Evolutionary conservation across 805 yeast genomes (phyloP), one percentile per base, ranked within the genome.

Genomic region (Ogataea degrootiae): DNA sequence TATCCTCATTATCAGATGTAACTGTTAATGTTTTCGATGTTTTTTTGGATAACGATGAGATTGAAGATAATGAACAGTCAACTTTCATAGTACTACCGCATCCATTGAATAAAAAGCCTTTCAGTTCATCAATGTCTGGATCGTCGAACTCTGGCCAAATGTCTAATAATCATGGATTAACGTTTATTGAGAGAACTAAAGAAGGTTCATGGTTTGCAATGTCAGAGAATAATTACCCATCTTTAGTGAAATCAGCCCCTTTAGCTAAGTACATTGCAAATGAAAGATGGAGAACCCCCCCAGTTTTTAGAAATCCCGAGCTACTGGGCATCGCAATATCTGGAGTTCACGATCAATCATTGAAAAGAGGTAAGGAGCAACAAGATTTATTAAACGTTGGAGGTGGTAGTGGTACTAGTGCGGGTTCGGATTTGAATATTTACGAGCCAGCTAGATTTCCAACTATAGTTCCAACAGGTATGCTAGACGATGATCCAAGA

Each of bases 131-230:
- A 5, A 23, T 22, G 34, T 6, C 14, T 11, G 29, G 33, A 2
- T 15, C 41, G 4, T 11, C 41, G 6, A 26, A 37, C n/a, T n/a
- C 41, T 4, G 41, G 23, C 19, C n/a, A 26, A 11, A 6, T 26
- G 1, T 26, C 31, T 11, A 26, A 26, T 26, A 26, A 26, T 26
- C 4, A 37, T 16, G 60, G 48, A 4, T 81, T 83, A 2, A 84
- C 92, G 11, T 82, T 82, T 55, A 72, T 92, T 35, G 87, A 81
- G 49, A 74, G 82, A 31, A 80, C 90, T 0, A 71, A 70, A 31
- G 70, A 72, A 41, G 83, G 85, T 4, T 74, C 85, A 1, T 91
- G 96, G 96, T 87, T 78, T 70, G 97, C 96, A 4, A 74, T 92
- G 78, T 85, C 95, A 21, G 85, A 82, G 55, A 62, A 67, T 22